Conservation (phyloP, 1,139 yeast genomes). For the Sugiyamaella novakii region DNA sequence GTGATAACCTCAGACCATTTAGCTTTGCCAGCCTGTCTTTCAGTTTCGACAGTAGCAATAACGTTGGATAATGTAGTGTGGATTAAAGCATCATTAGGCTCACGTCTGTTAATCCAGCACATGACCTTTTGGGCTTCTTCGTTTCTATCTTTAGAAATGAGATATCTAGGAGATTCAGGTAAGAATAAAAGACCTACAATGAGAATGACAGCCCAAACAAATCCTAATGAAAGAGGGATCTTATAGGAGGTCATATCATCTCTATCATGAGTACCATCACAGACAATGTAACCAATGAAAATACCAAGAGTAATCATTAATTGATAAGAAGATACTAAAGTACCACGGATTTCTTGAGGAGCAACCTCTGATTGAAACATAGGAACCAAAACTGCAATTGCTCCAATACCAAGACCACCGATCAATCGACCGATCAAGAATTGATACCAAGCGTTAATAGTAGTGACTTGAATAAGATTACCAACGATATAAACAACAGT, state of each 20-base stretch:
- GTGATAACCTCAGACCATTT: slow-evolving; percentile 65
- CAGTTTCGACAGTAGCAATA: slow-evolving; percentile 64
- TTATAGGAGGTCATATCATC: slow-evolving; percentile 61
- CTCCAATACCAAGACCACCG: slow-evolving; percentile 68
- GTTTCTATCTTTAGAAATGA: slow-evolving; percentile 54
- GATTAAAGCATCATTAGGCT: slow-evolving; percentile 60
- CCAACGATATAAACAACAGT: slow-evolving; percentile 54
- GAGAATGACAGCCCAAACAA: slow-evolving; percentile 49
- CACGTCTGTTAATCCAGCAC: slow-evolving; percentile 62
- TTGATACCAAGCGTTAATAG: slow-evolving; percentile 47
- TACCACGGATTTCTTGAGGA: slow-evolving; percentile 70
- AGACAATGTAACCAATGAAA: slow-evolving; percentile 65
- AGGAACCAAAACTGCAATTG: slow-evolving; percentile 64
- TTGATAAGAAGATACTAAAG: slow-evolving; percentile 67
- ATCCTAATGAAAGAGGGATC: slow-evolving; percentile 57
- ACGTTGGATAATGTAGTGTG: slow-evolving; percentile 60
- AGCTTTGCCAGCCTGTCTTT: slow-evolving; percentile 63
- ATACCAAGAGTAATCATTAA: slow-evolving; percentile 70
- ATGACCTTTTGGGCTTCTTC: slow-evolving; percentile 64
- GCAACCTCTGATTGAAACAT: slow-evolving; percentile 72
- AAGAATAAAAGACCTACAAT: slow-evolving; percentile 61
- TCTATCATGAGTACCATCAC: slow-evolving; percentile 59
- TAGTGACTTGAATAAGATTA: slow-evolving; percentile 53
- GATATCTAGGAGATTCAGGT: slow-evolving; percentile 82
- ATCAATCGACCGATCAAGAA: slow-evolving; percentile 50